A percentile compares a stretch with the other conserved stretches of the same genome.
Evolutionary conservation across 192 early-diverging fungal species (phyloP).

Genomic region (Gorgonomyces haynaldii): DNA sequence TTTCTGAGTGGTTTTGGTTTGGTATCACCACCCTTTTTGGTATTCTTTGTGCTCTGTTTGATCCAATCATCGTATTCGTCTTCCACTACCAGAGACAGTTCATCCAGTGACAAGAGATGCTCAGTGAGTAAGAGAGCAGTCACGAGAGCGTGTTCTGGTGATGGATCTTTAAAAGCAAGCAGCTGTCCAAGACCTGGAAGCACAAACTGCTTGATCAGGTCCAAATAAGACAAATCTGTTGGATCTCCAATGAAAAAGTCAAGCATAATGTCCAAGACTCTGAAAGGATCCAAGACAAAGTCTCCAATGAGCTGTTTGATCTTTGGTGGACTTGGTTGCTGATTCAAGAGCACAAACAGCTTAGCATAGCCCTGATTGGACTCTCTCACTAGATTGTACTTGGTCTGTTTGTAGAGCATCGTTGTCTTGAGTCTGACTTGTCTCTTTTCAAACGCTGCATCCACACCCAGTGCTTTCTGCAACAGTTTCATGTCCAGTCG

Average conservation of each 20-base stretch:
- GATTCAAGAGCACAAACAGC: conserved; percentile 47
- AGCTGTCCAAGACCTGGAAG: conserved; percentile 53
- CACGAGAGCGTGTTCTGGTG: too few relatives aligned
- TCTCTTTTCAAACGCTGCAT: conserved; percentile 26
- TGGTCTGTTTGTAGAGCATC: conserved; percentile 61
- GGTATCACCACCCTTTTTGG: too few relatives aligned
- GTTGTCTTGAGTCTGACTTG: conserved; percentile 43
- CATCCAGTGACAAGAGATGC: too few relatives aligned
- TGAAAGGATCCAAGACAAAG: conserved; percentile 74
- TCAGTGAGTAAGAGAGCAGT: too few relatives aligned
- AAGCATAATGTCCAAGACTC: conserved; percentile 65
- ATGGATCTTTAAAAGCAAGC: conserved; percentile 36
- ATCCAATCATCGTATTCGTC: too few relatives aligned
- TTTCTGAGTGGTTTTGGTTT: too few relatives aligned
- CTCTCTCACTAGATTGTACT: conserved; percentile 73
- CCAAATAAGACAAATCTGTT: too few relatives aligned
- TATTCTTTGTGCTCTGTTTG: too few relatives aligned
- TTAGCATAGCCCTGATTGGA: conserved; percentile 73
- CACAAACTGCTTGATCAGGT: conserved; percentile 50
- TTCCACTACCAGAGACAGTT: too few relatives aligned
- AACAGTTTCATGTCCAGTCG: too few relatives aligned
- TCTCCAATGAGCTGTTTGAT: conserved; percentile 48
- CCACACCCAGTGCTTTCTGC: too few relatives aligned
- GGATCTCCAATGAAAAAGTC: conserved; percentile 68
- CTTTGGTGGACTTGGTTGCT: conserved; percentile 21